Conservation (phyloP, 805 yeast species). For the Saccharomycopsis oosterbeekiorum region DNA sequence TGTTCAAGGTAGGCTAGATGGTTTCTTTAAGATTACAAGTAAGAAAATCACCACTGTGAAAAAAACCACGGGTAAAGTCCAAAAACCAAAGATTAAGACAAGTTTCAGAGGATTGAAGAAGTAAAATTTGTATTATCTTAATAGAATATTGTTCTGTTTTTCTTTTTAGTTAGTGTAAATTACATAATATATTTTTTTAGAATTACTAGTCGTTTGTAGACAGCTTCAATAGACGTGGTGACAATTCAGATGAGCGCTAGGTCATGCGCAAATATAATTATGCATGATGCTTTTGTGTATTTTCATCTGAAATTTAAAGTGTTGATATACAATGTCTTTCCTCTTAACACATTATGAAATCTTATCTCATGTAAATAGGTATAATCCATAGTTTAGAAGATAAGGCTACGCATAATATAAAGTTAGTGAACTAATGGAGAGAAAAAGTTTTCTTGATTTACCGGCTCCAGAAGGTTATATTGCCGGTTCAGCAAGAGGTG, state of each 20-base stretch:
- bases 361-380: too few relatives aligned
- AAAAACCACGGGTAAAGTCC: slow-evolving; percentile 26
- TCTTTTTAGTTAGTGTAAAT: neutral
- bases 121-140: neutral
- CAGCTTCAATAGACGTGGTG: too few relatives aligned
- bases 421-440: slow-evolving; percentile 30
- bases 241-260: neutral
- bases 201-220: neutral
- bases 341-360: too few relatives aligned
- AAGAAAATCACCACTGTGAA: slow-evolving; percentile 29
- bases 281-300: neutral
- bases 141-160: neutral
- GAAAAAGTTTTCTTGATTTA: slow-evolving; percentile 64
- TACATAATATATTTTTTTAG: neutral
- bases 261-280: neutral
- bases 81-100: slow-evolving; percentile 11
- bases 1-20: slow-evolving; percentile 86
- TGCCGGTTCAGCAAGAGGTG: slow-evolving; percentile 93
- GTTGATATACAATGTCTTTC: neutral
- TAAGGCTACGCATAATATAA: neutral
- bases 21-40: slow-evolving; percentile 68
- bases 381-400: neutral
- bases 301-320: neutral
- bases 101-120: slow-evolving; percentile 9
- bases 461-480: slow-evolving; percentile 84